Conservation (phyloP, 1,139 yeast species). For the Geotrichum citri-aurantii region DNA sequence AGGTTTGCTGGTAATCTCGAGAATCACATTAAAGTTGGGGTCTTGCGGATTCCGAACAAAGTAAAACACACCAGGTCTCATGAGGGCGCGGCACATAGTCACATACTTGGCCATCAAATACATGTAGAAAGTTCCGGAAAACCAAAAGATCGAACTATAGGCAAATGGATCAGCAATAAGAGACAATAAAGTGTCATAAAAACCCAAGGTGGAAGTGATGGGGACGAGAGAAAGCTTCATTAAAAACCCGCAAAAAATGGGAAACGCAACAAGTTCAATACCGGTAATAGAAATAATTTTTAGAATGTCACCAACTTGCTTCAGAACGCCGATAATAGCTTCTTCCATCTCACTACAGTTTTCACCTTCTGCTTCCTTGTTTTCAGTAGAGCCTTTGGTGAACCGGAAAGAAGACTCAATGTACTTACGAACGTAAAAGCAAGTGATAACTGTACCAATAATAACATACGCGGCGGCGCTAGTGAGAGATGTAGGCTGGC, state of each 20-base stretch:
- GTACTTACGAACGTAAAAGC: constrained; percentile 19
- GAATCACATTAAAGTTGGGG: constrained; percentile 81
- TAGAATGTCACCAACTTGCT: constrained; percentile 48
- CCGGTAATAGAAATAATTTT: constrained; percentile 73
- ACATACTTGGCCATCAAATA: constrained; percentile 78
- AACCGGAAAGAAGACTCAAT: constrained; percentile 23
- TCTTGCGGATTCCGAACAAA: constrained; percentile 94
- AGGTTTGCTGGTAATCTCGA: constrained; percentile 79
- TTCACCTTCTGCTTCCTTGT: constrained; percentile 19
- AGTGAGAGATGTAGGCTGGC: constrained; percentile 19
- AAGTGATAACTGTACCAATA: constrained; percentile 20
- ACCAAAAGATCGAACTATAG: constrained; percentile 50
- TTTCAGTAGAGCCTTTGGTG: constrained; percentile 12
- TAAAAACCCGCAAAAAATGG: constrained; percentile 78
- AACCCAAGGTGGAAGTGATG: constrained; percentile 25
- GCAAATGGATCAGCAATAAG: constrained; percentile 26
- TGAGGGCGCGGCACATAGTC: constrained; percentile 71
- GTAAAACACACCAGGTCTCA: constrained; percentile 84
- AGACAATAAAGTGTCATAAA: constrained; percentile 19
- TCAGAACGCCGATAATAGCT: constrained; percentile 22
- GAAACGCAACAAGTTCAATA: constrained; percentile 77
- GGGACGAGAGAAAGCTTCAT: constrained; percentile 57
- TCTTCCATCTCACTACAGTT: background rate
- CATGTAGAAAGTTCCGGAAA: constrained; percentile 80
- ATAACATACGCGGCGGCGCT: constrained; percentile 20